Conservation (phyloP, 2,329 filamentous ascomycete genomes). For the Rosellinia necatrix region DNA sequence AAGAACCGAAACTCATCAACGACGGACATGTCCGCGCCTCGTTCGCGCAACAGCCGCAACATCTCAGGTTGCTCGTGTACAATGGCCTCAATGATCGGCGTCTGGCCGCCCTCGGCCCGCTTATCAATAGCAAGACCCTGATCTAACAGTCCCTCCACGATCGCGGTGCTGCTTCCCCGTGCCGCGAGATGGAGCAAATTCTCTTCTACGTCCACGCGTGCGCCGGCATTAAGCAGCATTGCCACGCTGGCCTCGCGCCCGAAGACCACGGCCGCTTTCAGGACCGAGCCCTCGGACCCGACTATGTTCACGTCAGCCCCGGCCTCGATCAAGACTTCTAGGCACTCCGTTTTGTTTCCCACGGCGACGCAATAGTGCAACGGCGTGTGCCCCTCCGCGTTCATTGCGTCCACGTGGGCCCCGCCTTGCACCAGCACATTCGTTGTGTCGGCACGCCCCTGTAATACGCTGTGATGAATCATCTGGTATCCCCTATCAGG, state of each 20-base stretch:
- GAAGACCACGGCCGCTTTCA: background rate
- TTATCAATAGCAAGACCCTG: slow-evolving; percentile 1
- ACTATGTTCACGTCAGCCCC: background rate
- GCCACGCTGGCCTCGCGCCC: background rate
- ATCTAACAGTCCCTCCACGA: background rate
- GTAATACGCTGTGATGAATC: background rate
- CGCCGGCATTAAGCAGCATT: background rate
- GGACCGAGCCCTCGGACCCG: background rate
- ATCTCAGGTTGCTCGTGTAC: slow-evolving; percentile 8
- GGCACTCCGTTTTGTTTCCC: background rate
- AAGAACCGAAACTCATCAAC: slow-evolving; percentile 14
- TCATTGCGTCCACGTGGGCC: slow-evolving; percentile 6
- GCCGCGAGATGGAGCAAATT: slow-evolving; percentile 1
- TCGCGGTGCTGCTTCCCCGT: background rate
- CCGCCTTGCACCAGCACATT: slow-evolving; percentile 1
- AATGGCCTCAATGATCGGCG: slow-evolving; percentile 5
- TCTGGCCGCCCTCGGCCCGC: slow-evolving; percentile 1
- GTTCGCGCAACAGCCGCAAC: background rate
- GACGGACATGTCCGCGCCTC: slow-evolving; percentile 8
- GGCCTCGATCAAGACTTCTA: background rate
- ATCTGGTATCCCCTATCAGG: background rate
- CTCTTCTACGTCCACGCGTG: background rate
- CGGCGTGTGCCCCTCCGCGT: background rate
- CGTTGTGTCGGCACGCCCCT: background rate
- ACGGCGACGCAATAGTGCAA: background rate